Evolutionary conservation across 2,329 filamentous ascomycete genomes (phyloP), one percentile per base, ranked within the genome.

Genomic region (Neophaeococcomyces mojaviensis): DNA sequence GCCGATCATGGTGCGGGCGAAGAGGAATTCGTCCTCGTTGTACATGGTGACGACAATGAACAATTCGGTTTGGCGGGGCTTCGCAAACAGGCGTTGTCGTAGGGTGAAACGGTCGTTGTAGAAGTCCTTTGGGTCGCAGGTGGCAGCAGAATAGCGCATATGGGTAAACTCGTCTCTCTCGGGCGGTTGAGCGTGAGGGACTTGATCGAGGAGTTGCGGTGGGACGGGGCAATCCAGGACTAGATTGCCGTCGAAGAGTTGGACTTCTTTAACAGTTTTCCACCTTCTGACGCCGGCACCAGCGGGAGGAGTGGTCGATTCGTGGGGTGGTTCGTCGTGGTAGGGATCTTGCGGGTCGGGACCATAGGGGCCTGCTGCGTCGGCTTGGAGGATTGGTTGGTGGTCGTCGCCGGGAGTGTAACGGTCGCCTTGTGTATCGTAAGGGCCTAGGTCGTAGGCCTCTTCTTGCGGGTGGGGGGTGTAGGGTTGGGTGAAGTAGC

Each of bases 251-350:
- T 94, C 84, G 73, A 95, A 98, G 44, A 98, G 69, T 59, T 94
- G 82, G n/a, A 98, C 90, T 70, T 96, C 88, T 69, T 97, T 98
- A 39, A 98, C 90, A 0, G 92, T 98, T 74, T 97, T 98, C 86
- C 88, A 97, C 63, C 92, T 78, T 64, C 86, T 84, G 55, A 97
- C 81, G 2, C 72, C 77, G 52, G 71, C 77, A 46, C 73, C 77
- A 54, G 72, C 73, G 16, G 76, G 71, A 45, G 73, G 71, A 2
- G 57, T 57, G 2, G 54, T 52, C n/a, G 50, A 49, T 37, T 39
- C 19, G 37, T 50, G 42, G 58, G 52, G 52, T 36, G 57, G 52
- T 41, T 60, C 57, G 26, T 55, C 58, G 35, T 57, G 22, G 16
- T 43, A 43, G 31, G 24, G 24, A 16, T 40, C 16, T 26, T 71